Evolutionary conservation across 2,329 filamentous ascomycete genomes (phyloP).

Genomic region (Fusarium sp.): DNA sequence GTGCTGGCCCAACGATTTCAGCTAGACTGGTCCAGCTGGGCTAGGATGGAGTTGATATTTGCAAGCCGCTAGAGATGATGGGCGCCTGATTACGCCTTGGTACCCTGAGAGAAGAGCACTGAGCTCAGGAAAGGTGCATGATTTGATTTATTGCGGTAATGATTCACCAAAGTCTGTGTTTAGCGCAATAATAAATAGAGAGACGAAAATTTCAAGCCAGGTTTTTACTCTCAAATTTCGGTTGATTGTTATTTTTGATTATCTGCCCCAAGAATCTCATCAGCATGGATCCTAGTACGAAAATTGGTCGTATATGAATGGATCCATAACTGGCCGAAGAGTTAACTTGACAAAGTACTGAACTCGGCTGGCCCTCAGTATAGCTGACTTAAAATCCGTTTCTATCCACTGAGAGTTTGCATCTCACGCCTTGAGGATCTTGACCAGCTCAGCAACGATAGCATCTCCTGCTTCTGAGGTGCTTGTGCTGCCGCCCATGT

Average conservation of each 20-base stretch:
- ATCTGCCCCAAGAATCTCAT: too few relatives aligned
- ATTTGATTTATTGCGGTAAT: conserved; percentile 12
- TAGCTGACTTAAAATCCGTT: too few relatives aligned
- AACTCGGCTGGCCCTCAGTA: too few relatives aligned
- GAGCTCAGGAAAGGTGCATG: not conserved
- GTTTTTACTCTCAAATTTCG: too few relatives aligned
- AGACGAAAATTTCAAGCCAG: not conserved
- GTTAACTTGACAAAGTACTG: too few relatives aligned
- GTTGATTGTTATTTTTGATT: too few relatives aligned
- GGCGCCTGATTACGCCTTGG: not conserved
- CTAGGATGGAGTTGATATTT: not conserved
- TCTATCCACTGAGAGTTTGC: not conserved
- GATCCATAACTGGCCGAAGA: too few relatives aligned
- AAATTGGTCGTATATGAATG: too few relatives aligned
- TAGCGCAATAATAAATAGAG: not conserved
- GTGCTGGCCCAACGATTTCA: conserved; percentile 65
- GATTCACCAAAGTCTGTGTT: conserved; percentile 20
- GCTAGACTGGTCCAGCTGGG: not conserved
- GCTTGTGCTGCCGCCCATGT: conserved; percentile 79
- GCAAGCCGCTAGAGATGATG: not conserved
- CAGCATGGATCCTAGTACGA: too few relatives aligned
- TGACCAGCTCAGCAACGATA: conserved; percentile 60
- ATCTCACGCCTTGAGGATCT: conserved; percentile 33
- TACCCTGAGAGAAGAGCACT: not conserved
- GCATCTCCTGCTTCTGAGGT: conserved; percentile 83